Conservation (phyloP, 2,329 filamentous ascomycete genomes). For the Chrysosphaeria jannelii region DNA sequence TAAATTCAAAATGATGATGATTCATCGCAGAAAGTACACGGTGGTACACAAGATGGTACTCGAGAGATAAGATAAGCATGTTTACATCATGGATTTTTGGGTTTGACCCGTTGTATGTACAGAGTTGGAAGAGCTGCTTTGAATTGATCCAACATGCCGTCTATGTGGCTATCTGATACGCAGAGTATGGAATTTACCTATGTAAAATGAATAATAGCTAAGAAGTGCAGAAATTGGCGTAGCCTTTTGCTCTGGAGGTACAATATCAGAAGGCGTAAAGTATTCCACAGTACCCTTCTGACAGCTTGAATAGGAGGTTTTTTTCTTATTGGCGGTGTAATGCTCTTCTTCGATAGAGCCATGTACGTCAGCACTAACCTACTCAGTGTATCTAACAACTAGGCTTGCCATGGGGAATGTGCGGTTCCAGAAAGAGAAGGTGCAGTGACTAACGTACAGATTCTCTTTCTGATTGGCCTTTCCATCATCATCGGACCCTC, state of each 20-base stretch:
- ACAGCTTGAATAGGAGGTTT: slow-evolving; percentile 38
- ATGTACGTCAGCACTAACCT: slow-evolving; percentile 33
- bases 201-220: no score
- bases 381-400: no score
- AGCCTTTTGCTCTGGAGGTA: slow-evolving; percentile 92
- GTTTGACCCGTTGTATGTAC: no score
- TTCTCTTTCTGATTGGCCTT: slow-evolving; percentile 90
- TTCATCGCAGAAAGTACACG: no score
- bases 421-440: no score
- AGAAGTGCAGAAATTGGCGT: slow-evolving; percentile 82
- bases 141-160: slow-evolving; percentile 39
- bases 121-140: no score
- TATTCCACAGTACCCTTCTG: not conserved
- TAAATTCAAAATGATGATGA: no score
- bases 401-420: slow-evolving; percentile 97
- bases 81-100: no score
- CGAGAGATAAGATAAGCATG: no score
- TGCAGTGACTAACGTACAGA: no score
- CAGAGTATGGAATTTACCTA: slow-evolving; percentile 89
- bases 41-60: no score
- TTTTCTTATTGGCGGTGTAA: slow-evolving; percentile 78
- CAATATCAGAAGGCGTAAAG: not conserved
- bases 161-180: slow-evolving; percentile 87
- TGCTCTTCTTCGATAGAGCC: slow-evolving; percentile 93
- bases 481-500: slow-evolving; percentile 81